Evolutionary conservation across 2,329 filamentous ascomycete genomes (phyloP), one percentile per base, ranked within the genome.

Genomic region (Ascosphaera pollenicola): DNA sequence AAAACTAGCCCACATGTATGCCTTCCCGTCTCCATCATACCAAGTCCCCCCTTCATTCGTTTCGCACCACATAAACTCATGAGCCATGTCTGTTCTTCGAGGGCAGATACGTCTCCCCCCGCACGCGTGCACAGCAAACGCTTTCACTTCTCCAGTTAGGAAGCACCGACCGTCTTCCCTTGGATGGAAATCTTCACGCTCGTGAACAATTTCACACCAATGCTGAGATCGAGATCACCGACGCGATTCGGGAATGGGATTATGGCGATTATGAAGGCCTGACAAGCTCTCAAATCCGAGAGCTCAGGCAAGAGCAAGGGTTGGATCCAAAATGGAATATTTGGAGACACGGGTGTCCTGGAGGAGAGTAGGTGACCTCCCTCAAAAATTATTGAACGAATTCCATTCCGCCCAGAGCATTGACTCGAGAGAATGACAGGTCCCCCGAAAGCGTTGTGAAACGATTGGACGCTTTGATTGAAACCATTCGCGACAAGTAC

Each of bases 231-330:
- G 65, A 79, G 49, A 60, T 82, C 44, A 79, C 75, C 1, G 68
- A 81, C 39, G 73, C 75, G 43, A 73, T 91, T 41, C 69, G 78
- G 13, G 81, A 89, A 55, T 89, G 83, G 82, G 77, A 89, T 58
- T 91, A 92, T 52, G 83, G 80, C 35, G 70, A 78, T 47, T 92
- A 91, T 52, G 82, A 92, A 59, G 83, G 83, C 7, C 68, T 89
- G 52, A 82, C 78, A 28, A 76, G 68, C 44, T 59, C 65, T 13
- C 65, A 82, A 46, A 91, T 91, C 51, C 64, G 69, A 38, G 63
- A 65, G 39, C 50, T 61, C 46, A 68, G 69, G 38, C 63, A 59
- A 43, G 61, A 67, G 49, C 61, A 71, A 42, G 79, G 78, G 6
- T 46, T 62, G 32, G 65, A 61, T 3, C 55, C 59, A 17, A 36